Base-by-base conservation (phyloP, 345 rosid species). In the Durio zibethinus region DNA sequence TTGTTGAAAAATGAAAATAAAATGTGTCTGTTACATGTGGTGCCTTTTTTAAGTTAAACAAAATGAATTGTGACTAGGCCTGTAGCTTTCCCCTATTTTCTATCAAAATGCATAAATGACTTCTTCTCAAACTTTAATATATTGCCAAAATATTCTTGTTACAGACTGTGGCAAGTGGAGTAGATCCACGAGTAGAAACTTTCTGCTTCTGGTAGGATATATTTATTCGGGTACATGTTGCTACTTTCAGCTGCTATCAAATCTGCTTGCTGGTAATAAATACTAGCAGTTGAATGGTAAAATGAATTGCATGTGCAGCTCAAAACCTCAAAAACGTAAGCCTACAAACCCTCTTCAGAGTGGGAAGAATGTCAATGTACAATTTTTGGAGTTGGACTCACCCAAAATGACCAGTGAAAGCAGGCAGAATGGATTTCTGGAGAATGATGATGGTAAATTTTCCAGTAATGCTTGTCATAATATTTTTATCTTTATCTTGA, bases 141-240 rank as follows among this genome's bases (percentile, higher is more conserved):
- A 27, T 23, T 69, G 33, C 68, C 68, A 74, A 83, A 48, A 65
- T 77, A 42, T 80, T 27, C 48, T 65, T 82, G 56, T 74, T 87
- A 65, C 93, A 94, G 98, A 88, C 83, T 72, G 83, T 83, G 75
- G 83, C 78, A 63, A 86, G 81, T 80, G 86, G 85, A 80, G 82
- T 79, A 61, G 88, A 89, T 77, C 92, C 86, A 54, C 88, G 78
- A 84, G 82, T 81, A 62, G 86, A 89, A 76, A 80, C 90, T 21
- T 87, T 87, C 85, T 84, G 72, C 82, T 94, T 89, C 80, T 86
- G 95, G 99, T 97, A 87, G 76, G 85, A 81, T 78, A 76, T 63
- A 65, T 16, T 53, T 72, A 48, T 82, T 61, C 59, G 48, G 43
- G 36, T 68, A 59, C 48, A 76, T 62, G 23, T 80, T 80, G 57